Percentiles rank a stretch among this genome's conserved stretches.
Evolutionary conservation across 805 yeast species (phyloP).

Genomic region (Starmerella kuoi): DNA sequence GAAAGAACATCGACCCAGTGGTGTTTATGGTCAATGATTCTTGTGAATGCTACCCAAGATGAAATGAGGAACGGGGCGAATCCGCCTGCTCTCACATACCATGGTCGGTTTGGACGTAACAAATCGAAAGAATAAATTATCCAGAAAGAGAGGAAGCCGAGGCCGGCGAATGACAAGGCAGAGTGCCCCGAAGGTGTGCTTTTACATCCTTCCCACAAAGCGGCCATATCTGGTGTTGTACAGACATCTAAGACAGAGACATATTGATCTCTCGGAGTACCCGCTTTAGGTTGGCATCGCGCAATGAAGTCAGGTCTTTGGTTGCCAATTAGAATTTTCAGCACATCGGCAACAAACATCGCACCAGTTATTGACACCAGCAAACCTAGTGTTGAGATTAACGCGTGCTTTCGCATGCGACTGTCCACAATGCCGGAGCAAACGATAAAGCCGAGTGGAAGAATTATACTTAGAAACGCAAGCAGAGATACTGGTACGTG

Average conservation of each 20-base stretch:
- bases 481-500: slow-evolving; percentile 50
- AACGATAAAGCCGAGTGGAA: slow-evolving; percentile 25
- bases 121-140: slow-evolving; percentile 32
- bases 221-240: slow-evolving; percentile 25
- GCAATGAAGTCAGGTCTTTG: slow-evolving; percentile 87
- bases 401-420: slow-evolving; percentile 28
- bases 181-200: slow-evolving; percentile 50
- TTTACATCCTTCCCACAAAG: slow-evolving; percentile 41
- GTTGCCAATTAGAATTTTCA: slow-evolving; percentile 79
- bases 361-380: slow-evolving; percentile 47
- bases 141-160: slow-evolving; percentile 39
- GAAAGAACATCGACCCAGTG: slow-evolving; percentile 74
- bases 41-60: slow-evolving; percentile 60
- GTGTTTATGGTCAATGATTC: slow-evolving; percentile 89
- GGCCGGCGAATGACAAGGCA: slow-evolving; percentile 41
- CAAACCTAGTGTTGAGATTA: slow-evolving; percentile 56
- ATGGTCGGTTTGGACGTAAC: background rate
- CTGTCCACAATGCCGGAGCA: slow-evolving; percentile 11
- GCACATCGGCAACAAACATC: slow-evolving; percentile 52
- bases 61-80: slow-evolving; percentile 45
- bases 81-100: slow-evolving; percentile 3
- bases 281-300: slow-evolving; percentile 58
- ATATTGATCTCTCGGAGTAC: slow-evolving; percentile 37
- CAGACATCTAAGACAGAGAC: slow-evolving; percentile 29
- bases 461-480: slow-evolving; percentile 29